A percentile compares a stretch with the other conserved stretches of the same genome.
Evolutionary conservation across 75 land plant genomes (phyloP).

Genomic region (Pinus albicaulis): DNA sequence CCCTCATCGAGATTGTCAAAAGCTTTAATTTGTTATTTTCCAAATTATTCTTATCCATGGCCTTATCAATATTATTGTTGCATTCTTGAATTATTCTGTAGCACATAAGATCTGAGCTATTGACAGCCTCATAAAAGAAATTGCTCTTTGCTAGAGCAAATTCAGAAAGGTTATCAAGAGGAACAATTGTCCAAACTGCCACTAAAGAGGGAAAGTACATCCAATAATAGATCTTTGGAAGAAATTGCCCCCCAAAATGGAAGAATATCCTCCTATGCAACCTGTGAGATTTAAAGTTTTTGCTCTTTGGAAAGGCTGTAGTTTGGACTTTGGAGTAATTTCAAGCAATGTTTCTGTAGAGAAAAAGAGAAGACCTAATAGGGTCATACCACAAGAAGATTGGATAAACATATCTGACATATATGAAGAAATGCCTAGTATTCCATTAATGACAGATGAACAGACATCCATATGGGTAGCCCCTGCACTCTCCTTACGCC

Average conservation of each 20-base stretch:
- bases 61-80: not conserved
- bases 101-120: not conserved
- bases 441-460: too few species aligned
- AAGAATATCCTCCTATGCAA: not conserved
- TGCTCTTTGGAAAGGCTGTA: not conserved
- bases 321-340: not conserved
- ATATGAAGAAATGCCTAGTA: not conserved
- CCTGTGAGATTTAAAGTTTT: not conserved
- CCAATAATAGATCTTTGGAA: not conserved
- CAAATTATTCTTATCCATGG: not conserved
- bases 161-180: not conserved
- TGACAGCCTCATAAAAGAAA: not conserved
- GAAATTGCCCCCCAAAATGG: not conserved
- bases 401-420: not conserved
- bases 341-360: not conserved
- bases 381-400: not conserved
- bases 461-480: too few species aligned
- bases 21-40: not conserved
- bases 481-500: too few species aligned
- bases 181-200: conserved; percentile 3
- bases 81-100: not conserved
- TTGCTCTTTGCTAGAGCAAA: not conserved
- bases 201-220: not conserved
- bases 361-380: not conserved
- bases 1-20: not conserved